Base-by-base conservation (phyloP, 768 basidiomycete species). In the Trametes elegans region DNA sequence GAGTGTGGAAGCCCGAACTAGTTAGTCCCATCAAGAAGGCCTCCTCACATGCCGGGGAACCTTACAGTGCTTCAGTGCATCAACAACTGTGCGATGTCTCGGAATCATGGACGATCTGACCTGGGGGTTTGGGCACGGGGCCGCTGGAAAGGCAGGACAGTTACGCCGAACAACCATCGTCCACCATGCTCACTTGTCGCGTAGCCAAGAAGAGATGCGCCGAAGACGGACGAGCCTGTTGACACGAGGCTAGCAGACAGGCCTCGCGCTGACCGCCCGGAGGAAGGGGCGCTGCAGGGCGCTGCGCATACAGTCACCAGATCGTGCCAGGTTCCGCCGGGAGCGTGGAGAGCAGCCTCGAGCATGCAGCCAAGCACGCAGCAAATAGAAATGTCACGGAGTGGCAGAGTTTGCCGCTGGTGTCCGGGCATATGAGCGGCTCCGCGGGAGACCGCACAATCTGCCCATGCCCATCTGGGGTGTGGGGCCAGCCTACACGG, bases 241-340 rank as follows among this genome's bases (percentile, higher is more conserved):
- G 26, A 19, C 49, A 53, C 51, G 51, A 44, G 50, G 50, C 50
- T 52, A 52, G 50, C 41, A 32, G 50, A 52, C 50, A 32, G 39
- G 34, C 26, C 14, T 44, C 42, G 34, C 34, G 29, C 34, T 11
- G 1, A 6, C 11, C 21, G 31, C 6, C 40, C 27, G 27, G 23
- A 10, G 10, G 9, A 28, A 24, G 21, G 1, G 41, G 4, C 19
- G 41, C 50, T 43, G 50, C 50, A 23, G 1, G 41, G 4, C 19
- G 41, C 50, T 43, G 50, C 50, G 50, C 40, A 35, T 21, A 29
- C 13, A 35, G 41, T 52, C 50, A 43, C 41, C 31, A 26, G 50
- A 24, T 52, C 50, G 41, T 32, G 40, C 18, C 38, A 38, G 38
- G 18, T 19, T 29, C 10, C 48, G 27, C 32, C 18, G n/a, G 38